phyloP scores from a whole-genome alignment of 1,284 basidiomycete species.

The Anthracocystis walkeri region DNA sequence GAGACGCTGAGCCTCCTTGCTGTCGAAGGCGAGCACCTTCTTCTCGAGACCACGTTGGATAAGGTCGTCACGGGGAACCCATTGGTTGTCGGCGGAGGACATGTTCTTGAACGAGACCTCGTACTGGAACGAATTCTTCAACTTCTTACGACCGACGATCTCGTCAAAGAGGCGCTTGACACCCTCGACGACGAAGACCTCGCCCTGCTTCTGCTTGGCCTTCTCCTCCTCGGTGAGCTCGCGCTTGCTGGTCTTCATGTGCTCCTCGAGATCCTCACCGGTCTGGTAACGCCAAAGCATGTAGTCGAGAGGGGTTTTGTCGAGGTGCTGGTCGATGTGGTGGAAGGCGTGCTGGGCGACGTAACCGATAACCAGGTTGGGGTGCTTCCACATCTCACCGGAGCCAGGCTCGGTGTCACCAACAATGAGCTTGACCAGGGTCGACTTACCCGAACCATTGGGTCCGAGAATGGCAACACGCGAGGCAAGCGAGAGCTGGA shows the following conservation, averaged over 20 bases:
- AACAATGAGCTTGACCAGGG: constrained; percentile 69
- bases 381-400: constrained; percentile 70
- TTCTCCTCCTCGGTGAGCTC: constrained; percentile 61
- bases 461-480: constrained; percentile 69
- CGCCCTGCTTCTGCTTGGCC: constrained; percentile 67
- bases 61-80: constrained; percentile 66
- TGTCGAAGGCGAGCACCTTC: constrained; percentile 66
- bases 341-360: constrained; percentile 70
- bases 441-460: constrained; percentile 70
- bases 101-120: constrained; percentile 70
- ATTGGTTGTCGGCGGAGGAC: constrained; percentile 69
- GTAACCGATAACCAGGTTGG: constrained; percentile 70
- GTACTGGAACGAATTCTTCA: constrained; percentile 70
- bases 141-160: constrained; percentile 68
- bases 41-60: constrained; percentile 67
- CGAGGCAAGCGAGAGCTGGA: constrained; percentile 70
- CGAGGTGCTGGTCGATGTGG: constrained; percentile 70
- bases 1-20: constrained; percentile 65
- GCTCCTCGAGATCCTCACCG: constrained; percentile 69
- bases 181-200: constrained; percentile 66
- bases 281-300: constrained; percentile 71
- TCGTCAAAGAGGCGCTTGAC: constrained; percentile 69
- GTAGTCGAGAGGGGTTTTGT: constrained; percentile 70
- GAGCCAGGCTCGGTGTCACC: constrained; percentile 68
- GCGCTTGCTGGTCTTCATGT: constrained; percentile 65